Percentiles rank a stretch among this genome's conserved stretches.
These are phyloP conservation scores for Ustilago crameri DNA, from an alignment of 1,284 basidiomycete species.

Conservation along the genomic window DNA sequence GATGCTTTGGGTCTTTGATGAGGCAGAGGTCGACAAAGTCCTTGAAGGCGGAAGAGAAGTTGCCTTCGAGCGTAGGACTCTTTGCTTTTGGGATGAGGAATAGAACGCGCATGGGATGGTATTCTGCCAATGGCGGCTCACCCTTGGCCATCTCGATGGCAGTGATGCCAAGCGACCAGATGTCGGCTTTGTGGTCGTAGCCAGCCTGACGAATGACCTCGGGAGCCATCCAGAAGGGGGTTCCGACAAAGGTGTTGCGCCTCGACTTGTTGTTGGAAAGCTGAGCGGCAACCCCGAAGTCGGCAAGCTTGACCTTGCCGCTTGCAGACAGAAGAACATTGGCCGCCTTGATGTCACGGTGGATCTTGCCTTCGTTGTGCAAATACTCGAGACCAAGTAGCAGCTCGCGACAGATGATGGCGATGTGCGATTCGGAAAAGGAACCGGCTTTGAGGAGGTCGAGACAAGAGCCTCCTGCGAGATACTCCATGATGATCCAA, in stretches of 20 bases:
- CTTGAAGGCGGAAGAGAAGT: conserved; percentile 85
- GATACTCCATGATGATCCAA: conserved; percentile 99
- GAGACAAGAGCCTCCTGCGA: conserved; percentile 96
- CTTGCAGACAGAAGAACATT: conserved; percentile 89
- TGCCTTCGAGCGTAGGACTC: conserved; percentile 86
- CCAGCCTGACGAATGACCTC: conserved; percentile 97
- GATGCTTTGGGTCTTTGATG: conserved; percentile 89
- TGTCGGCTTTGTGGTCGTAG: conserved; percentile 70
- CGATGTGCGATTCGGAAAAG: conserved; percentile 91
- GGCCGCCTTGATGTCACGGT: conserved; percentile 98
- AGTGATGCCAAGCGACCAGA: conserved; percentile 70
- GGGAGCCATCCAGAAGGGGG: conserved; percentile 98
- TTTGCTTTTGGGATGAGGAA: conserved; percentile 75
- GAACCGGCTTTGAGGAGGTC: conserved; percentile 90
- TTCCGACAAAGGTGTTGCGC: conserved; percentile 88
- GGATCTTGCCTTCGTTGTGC: conserved; percentile 92
- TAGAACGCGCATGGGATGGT: conserved; percentile 70
- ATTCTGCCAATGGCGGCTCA: conserved; percentile 70
- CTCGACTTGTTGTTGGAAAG: conserved; percentile 80
- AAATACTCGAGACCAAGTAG: conserved; percentile 94
- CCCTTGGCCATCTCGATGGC: conserved; percentile 71
- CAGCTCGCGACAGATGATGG: conserved; percentile 91
- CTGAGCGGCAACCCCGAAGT: conserved; percentile 95
- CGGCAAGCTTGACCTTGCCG: conserved; percentile 95
- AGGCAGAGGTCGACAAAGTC: conserved; percentile 91